Evolutionary conservation across 352 stramenopile genomes (phyloP), one percentile per base, ranked within the genome.

Genomic region (Phytopythium delawarense): DNA sequence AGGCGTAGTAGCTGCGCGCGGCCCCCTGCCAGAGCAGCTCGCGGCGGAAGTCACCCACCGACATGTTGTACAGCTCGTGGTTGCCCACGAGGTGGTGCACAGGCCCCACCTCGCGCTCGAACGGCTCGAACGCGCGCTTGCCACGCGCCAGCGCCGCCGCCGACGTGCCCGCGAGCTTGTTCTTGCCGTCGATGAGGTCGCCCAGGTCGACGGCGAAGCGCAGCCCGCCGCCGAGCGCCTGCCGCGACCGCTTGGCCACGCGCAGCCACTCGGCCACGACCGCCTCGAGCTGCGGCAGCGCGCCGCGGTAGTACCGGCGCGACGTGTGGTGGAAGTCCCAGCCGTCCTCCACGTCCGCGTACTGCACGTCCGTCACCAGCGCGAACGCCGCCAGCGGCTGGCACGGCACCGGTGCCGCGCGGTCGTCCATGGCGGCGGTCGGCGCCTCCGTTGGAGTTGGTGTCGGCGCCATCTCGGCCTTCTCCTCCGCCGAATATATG

Each of bases 11-110:
- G 39, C 66, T 68, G 34, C 64, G 46, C 21, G 20, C n/a, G 56
- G 32, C 21, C 28, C 20, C 11, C 11, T 49, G 16, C 61, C 70
- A 75, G 12, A 86, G 52, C 20, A 91, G 64, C 62, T 88, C 64
- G 18, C 69, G 62, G 23, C 76, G 62, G 54, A 91, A 85, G 25
- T 72, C 62, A 1, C 57, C 49, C 13, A 71, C 72, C 7, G 78
- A 62, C 51, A 95, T 84, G 58, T 93, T 93, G 74, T 92, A 92
- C 40, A 95, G 78, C 57, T 95, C 86, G 72, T 95, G 86, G 70
- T 95, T 95, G 51, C 86, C 86, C 58, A 93, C 59, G 32, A 92
- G 62, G 64, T 95, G 86, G 66, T 92, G 81, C 60, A 95, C 75
- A 35, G 70, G 69, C 11, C 51, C 51, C 21, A 92, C 63, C 1